Percentiles rank a stretch among this genome's conserved stretches.
These are phyloP conservation scores for Labyrinthula sp. DNA, from an alignment of 352 stramenopile species.

Conservation along the genomic window DNA sequence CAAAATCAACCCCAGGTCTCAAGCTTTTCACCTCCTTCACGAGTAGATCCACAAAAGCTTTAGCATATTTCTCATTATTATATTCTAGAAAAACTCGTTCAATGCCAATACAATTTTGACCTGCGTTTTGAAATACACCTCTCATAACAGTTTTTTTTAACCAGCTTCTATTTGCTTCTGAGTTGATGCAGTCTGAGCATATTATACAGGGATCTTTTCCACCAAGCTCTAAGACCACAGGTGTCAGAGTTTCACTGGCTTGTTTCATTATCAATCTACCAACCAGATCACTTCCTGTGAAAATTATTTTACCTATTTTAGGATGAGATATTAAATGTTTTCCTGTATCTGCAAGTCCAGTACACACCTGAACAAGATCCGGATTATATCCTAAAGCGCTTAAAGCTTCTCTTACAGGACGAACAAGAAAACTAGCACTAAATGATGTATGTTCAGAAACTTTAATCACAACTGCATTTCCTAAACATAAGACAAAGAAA, in stretches of 20 bases:
- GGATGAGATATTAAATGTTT: slow-evolving; percentile 48
- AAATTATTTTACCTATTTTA: slow-evolving; percentile 66
- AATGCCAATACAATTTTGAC: slow-evolving; percentile 64
- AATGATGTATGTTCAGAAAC: slow-evolving; percentile 58
- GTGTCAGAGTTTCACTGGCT: slow-evolving; percentile 55
- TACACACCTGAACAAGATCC: slow-evolving; percentile 44
- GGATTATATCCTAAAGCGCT: slow-evolving; percentile 45
- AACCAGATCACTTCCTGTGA: slow-evolving; percentile 56
- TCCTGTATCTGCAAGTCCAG: slow-evolving; percentile 52
- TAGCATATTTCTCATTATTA: slow-evolving; percentile 53
- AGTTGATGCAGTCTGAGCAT: slow-evolving; percentile 52
- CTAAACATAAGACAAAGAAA: no score
- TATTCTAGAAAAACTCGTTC: slow-evolving; percentile 59
- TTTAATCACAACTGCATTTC: slow-evolving; percentile 65
- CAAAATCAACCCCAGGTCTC: slow-evolving; percentile 56
- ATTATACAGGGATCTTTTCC: slow-evolving; percentile 59
- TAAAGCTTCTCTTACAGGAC: slow-evolving; percentile 43
- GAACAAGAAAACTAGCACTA: slow-evolving; percentile 40
- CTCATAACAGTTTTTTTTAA: slow-evolving; percentile 51
- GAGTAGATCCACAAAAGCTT: slow-evolving; percentile 39
- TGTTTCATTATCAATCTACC: slow-evolving; percentile 52
- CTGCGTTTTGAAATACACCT: slow-evolving; percentile 60
- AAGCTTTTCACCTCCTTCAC: slow-evolving; percentile 38
- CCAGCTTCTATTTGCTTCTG: slow-evolving; percentile 43
- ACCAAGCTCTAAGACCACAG: slow-evolving; percentile 65